Evolutionary conservation across 768 basidiomycete species (phyloP), one percentile per base, ranked within the genome.

Genomic region (Amanita subjunquillea): DNA sequence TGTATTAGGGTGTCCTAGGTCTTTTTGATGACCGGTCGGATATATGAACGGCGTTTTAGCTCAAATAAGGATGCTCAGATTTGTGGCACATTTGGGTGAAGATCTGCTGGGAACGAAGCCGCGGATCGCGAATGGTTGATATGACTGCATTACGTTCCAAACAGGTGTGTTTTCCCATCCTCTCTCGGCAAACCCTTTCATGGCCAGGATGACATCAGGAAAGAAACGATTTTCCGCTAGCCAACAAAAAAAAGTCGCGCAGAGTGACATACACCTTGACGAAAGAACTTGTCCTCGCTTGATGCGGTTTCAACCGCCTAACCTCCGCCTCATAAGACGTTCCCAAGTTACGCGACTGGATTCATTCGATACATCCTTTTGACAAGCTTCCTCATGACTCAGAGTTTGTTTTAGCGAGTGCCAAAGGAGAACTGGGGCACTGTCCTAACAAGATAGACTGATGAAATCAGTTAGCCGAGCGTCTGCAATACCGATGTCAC

Each of bases 31-130:
- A 46, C 44, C 29, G 44, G 44, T 8, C 13, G 17, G 29, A 46
- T 30, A 42, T 29, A 44, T 44, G 25, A 44, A 44, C 43, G 27
- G 43, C 43, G 43, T 29, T 44, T 44, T 29, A 29, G 43, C 43
- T 27, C 29, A n/a, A 29, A 30, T 25, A 34, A 20, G 17, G 12
- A 22, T 17, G 34, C 32, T 4, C 23, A n/a, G 39, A 6, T 34
- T 29, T 36, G 39, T 25, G n/a, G 27, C 49, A 37, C n/a, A 7
- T 37, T 38, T 15, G 48, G 45, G 20, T 25, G 44, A 39, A 36
- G 50, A 56, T 46, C 46, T 48, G 23, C 10, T 30, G 13, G 37
- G 60, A 53, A 52, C 63, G 44, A 46, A 13, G 44, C 44, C 44
- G 44, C 44, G 44, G 44, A 46, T 46, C 44, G 44, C 44, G 44